Conservation (phyloP, 202 grass and related monocot species). For the Elaeis oleifera region DNA sequence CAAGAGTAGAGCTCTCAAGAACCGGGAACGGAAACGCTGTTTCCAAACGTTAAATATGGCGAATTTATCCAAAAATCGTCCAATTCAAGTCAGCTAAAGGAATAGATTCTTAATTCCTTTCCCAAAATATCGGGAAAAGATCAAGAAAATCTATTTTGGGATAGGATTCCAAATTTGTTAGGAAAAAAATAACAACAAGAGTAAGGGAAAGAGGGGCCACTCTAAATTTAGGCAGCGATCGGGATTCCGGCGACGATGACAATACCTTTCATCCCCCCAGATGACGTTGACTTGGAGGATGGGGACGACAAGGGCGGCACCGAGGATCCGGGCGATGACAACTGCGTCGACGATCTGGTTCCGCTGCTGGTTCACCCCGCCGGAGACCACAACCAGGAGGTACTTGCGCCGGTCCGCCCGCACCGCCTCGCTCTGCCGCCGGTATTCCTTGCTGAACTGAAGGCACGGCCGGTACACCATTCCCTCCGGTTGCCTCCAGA, state of each 20-base stretch:
- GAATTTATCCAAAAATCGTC: too few relatives aligned
- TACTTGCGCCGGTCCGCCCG: conserved; percentile 24
- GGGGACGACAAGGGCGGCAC: conserved; percentile 37
- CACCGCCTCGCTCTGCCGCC: neutral
- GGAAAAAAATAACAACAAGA: neutral
- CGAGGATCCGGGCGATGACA: conserved; percentile 38
- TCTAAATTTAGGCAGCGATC: neutral
- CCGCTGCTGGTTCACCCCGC: conserved; percentile 42
- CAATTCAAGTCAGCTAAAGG: too few relatives aligned
- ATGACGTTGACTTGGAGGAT: conserved; percentile 44
- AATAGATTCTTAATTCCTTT: too few relatives aligned
- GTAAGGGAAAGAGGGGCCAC: neutral
- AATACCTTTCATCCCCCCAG: conserved; percentile 43
- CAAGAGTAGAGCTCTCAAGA: too few relatives aligned
- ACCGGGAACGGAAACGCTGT: too few relatives aligned
- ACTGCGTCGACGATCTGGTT: conserved; percentile 45
- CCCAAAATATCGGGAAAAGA: too few relatives aligned
- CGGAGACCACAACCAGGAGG: conserved; percentile 35
- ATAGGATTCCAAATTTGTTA: neutral
- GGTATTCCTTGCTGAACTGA: conserved; percentile 37
- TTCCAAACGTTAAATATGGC: too few relatives aligned
- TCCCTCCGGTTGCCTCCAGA: conserved; percentile 37
- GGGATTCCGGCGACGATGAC: too few relatives aligned
- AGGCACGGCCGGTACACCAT: conserved; percentile 38
- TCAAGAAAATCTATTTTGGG: too few relatives aligned